Percentiles rank a stretch among this genome's conserved stretches.
phyloP scores from a whole-genome alignment of 768 basidiomycete genomes.

The Rhodotorula kratochvilovae region DNA sequence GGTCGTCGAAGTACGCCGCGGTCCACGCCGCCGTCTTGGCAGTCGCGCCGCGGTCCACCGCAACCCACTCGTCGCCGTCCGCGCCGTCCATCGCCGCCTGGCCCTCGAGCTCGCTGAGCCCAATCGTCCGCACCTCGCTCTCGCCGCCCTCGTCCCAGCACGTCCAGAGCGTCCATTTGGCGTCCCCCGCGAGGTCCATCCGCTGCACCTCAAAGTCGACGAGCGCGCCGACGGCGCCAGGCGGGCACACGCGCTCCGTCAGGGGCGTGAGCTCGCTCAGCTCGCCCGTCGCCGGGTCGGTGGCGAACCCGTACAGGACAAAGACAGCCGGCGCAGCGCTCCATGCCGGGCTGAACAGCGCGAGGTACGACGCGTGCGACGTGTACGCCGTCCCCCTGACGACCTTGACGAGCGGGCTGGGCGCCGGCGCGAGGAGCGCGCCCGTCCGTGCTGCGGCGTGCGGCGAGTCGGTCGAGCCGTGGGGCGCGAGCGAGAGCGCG shows the following conservation, averaged over 20 bases:
- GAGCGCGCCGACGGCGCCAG: conserved; percentile 41
- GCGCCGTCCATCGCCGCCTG: conserved; percentile 25
- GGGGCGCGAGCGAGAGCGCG: conserved; percentile 30
- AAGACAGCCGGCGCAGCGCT: conserved; percentile 53
- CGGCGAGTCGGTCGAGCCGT: neutral
- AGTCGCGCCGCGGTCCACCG: conserved; percentile 26
- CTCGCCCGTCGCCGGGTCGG: conserved; percentile 7
- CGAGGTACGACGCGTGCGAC: conserved; percentile 54
- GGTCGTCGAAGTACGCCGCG: conserved; percentile 81
- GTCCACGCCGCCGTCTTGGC: conserved; percentile 50
- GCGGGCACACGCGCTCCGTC: conserved; percentile 7
- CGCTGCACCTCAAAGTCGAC: conserved; percentile 32
- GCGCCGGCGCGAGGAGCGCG: conserved; percentile 66
- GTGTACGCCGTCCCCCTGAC: conserved; percentile 53
- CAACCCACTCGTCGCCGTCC: conserved; percentile 43
- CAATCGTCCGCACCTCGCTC: conserved; percentile 9
- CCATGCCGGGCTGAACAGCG: conserved; percentile 66
- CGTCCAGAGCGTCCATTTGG: conserved; percentile 58
- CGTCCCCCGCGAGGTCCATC: conserved; percentile 52
- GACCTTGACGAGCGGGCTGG: conserved; percentile 55
- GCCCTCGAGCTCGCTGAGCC: conserved; percentile 40
- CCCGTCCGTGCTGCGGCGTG: neutral
- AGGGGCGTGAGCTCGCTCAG: conserved; percentile 19
- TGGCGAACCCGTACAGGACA: conserved; percentile 24
- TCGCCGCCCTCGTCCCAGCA: conserved; percentile 62